Evolutionary conservation across 2,329 filamentous ascomycete species (phyloP), one percentile per base, ranked within the genome.

Genomic region (Rosellinia necatrix): DNA sequence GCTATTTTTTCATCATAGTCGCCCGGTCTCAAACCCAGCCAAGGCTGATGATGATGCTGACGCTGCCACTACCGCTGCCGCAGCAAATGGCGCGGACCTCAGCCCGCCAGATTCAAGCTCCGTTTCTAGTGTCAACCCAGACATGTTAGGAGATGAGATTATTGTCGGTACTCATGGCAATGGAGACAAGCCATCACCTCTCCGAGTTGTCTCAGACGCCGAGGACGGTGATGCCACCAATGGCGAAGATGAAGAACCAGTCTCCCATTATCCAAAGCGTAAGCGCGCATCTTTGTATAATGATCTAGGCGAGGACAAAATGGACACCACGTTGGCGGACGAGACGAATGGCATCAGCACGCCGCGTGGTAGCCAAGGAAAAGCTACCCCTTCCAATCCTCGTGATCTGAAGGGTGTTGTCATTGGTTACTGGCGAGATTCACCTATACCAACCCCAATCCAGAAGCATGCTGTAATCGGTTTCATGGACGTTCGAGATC

Each of bases 381-480:
- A 48, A 47, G 9, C 56, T 24, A 6, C 55, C n/a, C 2, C 25
- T 15, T 6, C 44, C 12, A 27, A 4, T n/a, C 5, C 29, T 3
- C 51, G 49, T 10, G 59, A 56, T 4, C 70, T 74, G 19, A 82
- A 81, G 60, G 76, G 77, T 3, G 75, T 83, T 4, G 67, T 79
- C 4, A 73, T 87, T 6, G 84, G 84, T 1, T 80, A 82, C 49
- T 87, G 84, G 84, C 76, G 83, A 47, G 81, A 85, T 44, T 86
- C 84, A 0, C 72, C 72, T 3, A 78, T 82, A 1, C 76, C 79
- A 0, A 70, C 78, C 12, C 70, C 74, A 6, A 71, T 71, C 2
- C 75, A 77, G 12, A 85, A 83, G 65, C 84, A 87, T 65, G 77
- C 78, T 0, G 81, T 87, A 0, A 79, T 84, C 44, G 84, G 83